These are phyloP conservation scores for Penicillium chermesinum DNA, from an alignment of 495 filamentous ascomycete genomes.

Conservation along the genomic window DNA sequence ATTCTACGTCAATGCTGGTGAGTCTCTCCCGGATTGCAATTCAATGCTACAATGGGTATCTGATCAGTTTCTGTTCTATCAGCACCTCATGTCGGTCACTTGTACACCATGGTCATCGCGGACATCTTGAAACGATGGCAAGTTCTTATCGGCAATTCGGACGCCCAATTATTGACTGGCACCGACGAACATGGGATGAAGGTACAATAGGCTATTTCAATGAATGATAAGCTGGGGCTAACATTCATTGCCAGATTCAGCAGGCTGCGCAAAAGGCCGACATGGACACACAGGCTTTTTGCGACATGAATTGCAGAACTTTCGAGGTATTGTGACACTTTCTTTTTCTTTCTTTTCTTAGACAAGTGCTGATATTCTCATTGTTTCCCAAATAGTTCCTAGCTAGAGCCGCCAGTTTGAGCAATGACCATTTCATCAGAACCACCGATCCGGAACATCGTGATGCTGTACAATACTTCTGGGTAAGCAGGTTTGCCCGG, in stretches of 20 bases:
- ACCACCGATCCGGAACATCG: constrained; percentile 80
- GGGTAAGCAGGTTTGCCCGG: constrained; percentile 47
- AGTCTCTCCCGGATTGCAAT: constrained; percentile 9
- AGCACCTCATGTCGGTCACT: constrained; percentile 89
- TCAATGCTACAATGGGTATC: not conserved
- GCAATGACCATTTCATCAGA: constrained; percentile 80
- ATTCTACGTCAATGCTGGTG: constrained; percentile 98
- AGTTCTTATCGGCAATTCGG: constrained; percentile 57
- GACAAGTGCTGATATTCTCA: not conserved
- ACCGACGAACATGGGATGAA: constrained; percentile 99
- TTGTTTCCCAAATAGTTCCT: constrained; percentile 43
- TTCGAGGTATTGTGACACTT: constrained; percentile 32
- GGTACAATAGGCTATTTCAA: constrained; percentile 26
- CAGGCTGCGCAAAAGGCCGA: constrained; percentile 66
- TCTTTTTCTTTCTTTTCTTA: not conserved
- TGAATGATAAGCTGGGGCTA: constrained; percentile 5
- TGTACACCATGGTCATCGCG: constrained; percentile 86
- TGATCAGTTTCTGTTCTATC: not conserved
- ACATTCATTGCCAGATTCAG: constrained; percentile 58
- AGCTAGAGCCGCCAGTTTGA: constrained; percentile 60
- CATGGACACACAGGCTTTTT: constrained; percentile 58
- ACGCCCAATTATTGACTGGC: constrained; percentile 76
- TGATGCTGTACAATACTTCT: constrained; percentile 86
- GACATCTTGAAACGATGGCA: constrained; percentile 95
- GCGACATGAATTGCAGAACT: constrained; percentile 50